Conservation (phyloP, 1,284 basidiomycete species). For the Cryptococcus hybrid region DNA sequence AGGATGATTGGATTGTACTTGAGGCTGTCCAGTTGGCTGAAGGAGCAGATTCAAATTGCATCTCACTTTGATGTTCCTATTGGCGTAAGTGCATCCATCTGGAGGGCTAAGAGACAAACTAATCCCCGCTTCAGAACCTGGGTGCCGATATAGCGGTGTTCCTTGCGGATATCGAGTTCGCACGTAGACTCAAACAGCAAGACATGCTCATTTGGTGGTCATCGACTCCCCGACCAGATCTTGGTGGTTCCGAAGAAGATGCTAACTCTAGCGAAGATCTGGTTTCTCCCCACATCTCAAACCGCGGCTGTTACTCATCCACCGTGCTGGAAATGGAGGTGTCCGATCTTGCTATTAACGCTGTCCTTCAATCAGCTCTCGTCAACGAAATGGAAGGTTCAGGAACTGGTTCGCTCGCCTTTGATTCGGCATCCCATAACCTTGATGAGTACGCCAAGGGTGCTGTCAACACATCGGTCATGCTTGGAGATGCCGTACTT, state of each 20-base stretch:
- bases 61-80: conserved; percentile 91
- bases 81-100: conserved; percentile 50
- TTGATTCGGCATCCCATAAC: conserved; percentile 88
- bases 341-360: conserved; percentile 89
- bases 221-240: conserved; percentile 78
- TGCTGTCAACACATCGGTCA: conserved; percentile 66
- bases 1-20: conserved; percentile 84
- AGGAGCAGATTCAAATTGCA: conserved; percentile 76
- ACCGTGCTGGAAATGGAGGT: conserved; percentile 90
- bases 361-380: conserved; percentile 88
- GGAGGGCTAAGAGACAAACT: neutral
- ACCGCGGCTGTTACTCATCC: conserved; percentile 85
- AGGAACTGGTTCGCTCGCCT: conserved; percentile 80
- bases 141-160: conserved; percentile 85
- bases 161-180: conserved; percentile 87
- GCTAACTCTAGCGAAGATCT: conserved; percentile 70
- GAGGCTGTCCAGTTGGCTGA: conserved; percentile 73
- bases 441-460: conserved; percentile 86
- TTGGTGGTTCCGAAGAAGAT: conserved; percentile 92
- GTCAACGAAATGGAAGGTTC: conserved; percentile 97
- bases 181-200: conserved; percentile 77
- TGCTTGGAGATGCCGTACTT: conserved; percentile 88
- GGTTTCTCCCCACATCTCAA: conserved; percentile 80
- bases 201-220: conserved; percentile 99
- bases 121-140: conserved; percentile 58